Percentiles rank a stretch among this genome's conserved stretches.
Evolutionary conservation across 345 rosid species (phyloP).

Genomic region (Toxicodendron radicans): DNA sequence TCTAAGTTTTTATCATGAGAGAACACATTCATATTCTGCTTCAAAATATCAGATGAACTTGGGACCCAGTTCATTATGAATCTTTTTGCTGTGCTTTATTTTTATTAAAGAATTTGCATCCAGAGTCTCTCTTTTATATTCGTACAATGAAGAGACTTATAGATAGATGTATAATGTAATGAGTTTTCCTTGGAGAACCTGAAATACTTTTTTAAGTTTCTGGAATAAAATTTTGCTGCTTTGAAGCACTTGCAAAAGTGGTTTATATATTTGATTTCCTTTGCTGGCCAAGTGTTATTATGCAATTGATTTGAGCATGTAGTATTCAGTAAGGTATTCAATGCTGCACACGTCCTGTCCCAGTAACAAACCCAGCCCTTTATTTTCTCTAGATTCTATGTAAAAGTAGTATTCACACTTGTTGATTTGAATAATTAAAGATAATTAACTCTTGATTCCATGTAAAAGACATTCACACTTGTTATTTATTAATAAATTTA

Average conservation of each 20-base stretch:
- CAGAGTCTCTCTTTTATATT: neutral
- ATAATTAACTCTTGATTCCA: no score
- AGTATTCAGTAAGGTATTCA: no score
- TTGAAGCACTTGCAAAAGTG: neutral
- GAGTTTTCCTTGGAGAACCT: slow-evolving; percentile 1
- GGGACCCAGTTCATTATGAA: slow-evolving; percentile 15
- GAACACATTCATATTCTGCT: slow-evolving; percentile 16
- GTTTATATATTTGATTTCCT: neutral
- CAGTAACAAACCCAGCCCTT: no score
- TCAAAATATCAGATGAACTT: slow-evolving; percentile 20
- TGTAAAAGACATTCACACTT: no score
- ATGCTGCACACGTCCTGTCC: no score
- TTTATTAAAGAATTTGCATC: neutral
- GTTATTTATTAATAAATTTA: no score
- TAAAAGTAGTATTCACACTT: no score
- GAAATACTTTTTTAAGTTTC: neutral
- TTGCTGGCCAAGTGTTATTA: no score
- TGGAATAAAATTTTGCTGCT: slow-evolving; percentile 2
- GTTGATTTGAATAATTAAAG: no score
- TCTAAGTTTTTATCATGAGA: slow-evolving; percentile 20
- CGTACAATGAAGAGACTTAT: slow-evolving; percentile 1
- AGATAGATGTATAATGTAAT: slow-evolving; percentile 20
- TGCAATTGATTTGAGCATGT: no score
- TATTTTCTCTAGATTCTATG: no score
- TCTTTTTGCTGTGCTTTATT: slow-evolving; percentile 21